Evolutionary conservation across 2,329 filamentous ascomycete genomes (phyloP), one percentile per base, ranked within the genome.

Genomic region (Pseudovirgaria hyperparasitica): DNA sequence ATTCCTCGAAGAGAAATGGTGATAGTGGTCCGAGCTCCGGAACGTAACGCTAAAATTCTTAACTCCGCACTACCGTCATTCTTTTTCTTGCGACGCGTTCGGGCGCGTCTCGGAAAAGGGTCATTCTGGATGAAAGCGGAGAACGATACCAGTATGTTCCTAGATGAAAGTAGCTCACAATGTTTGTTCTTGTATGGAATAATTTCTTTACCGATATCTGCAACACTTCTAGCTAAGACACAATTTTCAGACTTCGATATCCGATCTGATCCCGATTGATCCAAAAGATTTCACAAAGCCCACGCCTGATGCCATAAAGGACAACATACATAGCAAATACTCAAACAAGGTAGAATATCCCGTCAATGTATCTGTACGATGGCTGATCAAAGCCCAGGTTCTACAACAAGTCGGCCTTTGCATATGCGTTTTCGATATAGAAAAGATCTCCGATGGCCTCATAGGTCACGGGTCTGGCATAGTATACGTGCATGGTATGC

Each of bases 271-370:
- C 40, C 82, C 92, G 57, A 92, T 98, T 58, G 69, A 72, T 17
- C 90, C 90, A 2, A 72, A 82, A 45, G 82, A 94, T 50, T 93
- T 96, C 49, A 70, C 75, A 34, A 90, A 90, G 55, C 67, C 73
- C 34, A 92, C 82, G 46, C 70, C 73, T 17, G 70, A 85, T 36
- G 84, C 85, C 1, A 82, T 98, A 37, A 85, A 94, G 57, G 86
- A 98, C 60, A 90, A 90, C 45, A 90, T 98, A 59, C 96, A 98
- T 52, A 69, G 76, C 37, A 98, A 98, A 58, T 98, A 94, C 55
- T 76, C 87, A 33, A 94, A 98, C 60, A 90, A 87, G 57, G 78
- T 82, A 8, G 16, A 22, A n/a, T 27, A 26, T 29, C 16, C 19
- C n/a, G 7, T 25, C 7, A 13, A 18, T 6, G 10, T 16, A 16